Conservation (phyloP, 306 rosid genomes). For the Lupinus albus region DNA sequence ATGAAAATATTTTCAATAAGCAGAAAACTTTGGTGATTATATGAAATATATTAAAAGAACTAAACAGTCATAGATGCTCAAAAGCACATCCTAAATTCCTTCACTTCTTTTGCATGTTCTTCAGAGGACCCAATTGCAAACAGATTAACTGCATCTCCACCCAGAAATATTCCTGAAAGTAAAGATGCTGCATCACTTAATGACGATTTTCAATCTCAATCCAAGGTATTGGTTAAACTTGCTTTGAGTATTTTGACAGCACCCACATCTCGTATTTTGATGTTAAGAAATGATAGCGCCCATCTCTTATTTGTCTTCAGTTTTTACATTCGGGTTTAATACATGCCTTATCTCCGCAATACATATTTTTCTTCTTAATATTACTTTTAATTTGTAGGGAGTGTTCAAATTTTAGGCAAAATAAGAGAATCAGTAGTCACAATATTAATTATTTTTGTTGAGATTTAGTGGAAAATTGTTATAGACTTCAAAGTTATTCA, state of each 20-base stretch:
- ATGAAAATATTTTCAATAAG: conserved; percentile 16
- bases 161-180: conserved; percentile 62
- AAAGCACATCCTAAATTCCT: conserved; percentile 21
- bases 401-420: not conserved
- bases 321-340: conserved; percentile 14
- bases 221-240: conserved; percentile 54
- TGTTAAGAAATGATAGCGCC: not conserved
- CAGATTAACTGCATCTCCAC: conserved; percentile 61
- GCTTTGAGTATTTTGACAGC: conserved; percentile 28
- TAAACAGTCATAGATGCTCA: conserved; percentile 32
- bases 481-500: too few species aligned
- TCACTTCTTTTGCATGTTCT: conserved; percentile 39
- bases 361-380: not conserved
- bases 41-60: conserved; percentile 26
- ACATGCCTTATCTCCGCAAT: not conserved
- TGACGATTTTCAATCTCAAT: conserved; percentile 52
- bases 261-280: not conserved
- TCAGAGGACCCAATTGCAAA: conserved; percentile 85
- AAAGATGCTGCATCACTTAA: conserved; percentile 50
- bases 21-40: conserved; percentile 33
- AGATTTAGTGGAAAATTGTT: conserved; percentile 3
- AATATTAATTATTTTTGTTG: not conserved
- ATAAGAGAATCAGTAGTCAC: not conserved
- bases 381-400: conserved; percentile 26
- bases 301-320: conserved; percentile 25